These are phyloP conservation scores for Coemansia javaensis DNA, from an alignment of 192 early-diverging fungal species.

Conservation along the genomic window DNA sequence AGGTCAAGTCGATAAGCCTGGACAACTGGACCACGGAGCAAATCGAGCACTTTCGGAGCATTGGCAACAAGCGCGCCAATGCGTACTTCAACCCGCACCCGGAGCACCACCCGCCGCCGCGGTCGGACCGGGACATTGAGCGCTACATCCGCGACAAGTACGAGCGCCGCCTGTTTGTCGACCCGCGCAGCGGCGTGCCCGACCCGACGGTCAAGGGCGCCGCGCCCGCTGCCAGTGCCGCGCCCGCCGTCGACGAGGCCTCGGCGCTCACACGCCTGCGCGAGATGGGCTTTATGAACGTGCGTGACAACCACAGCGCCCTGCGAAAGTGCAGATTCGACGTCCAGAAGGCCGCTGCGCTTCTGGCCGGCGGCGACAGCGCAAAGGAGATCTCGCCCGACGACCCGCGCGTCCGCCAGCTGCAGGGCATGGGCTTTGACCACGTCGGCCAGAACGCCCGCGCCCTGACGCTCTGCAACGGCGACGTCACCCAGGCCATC, in stretches of 20 bases:
- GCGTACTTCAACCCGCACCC: conserved; percentile 65
- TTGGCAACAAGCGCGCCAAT: conserved; percentile 68
- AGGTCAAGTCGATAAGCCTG: conserved; percentile 83
- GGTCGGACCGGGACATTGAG: conserved; percentile 76
- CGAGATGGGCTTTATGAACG: conserved; percentile 84
- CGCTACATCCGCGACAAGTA: conserved; percentile 90
- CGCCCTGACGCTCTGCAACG: conserved; percentile 65
- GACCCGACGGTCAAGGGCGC: conserved; percentile 30
- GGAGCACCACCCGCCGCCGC: conserved; percentile 60
- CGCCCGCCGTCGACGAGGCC: conserved; percentile 23
- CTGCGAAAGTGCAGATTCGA: conserved; percentile 67
- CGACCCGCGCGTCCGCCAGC: conserved; percentile 58
- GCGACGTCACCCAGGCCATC: conserved; percentile 72
- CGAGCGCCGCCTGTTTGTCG: conserved; percentile 66
- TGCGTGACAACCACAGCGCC: conserved; percentile 59
- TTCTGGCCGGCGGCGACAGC: conserved; percentile 57
- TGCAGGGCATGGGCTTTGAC: conserved; percentile 71
- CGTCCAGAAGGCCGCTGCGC: conserved; percentile 68
- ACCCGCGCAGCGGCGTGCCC: conserved; percentile 24
- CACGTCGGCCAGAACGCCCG: conserved; percentile 61
- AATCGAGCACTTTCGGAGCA: conserved; percentile 58
- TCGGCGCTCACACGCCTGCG: conserved; percentile 47
- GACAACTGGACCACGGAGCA: conserved; percentile 87
- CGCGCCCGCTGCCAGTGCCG: conserved; percentile 3
- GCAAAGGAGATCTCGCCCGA: conserved; percentile 13